Conservation (phyloP, 768 basidiomycete species). For the Coprinopsis sp. region DNA sequence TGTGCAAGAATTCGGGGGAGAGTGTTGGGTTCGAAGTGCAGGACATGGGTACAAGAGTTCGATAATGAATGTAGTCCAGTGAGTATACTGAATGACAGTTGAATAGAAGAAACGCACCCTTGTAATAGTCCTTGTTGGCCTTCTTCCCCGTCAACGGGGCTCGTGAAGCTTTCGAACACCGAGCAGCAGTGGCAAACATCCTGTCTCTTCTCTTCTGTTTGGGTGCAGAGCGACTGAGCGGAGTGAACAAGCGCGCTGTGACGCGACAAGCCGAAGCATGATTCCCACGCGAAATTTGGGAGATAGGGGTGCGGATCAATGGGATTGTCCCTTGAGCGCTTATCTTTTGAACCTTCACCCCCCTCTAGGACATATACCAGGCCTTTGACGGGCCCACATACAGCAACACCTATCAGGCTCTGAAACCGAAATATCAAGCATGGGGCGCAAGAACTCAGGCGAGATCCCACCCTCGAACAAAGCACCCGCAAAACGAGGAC, state of each 20-base stretch:
- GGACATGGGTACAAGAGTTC: too few relatives aligned
- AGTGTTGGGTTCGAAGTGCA: too few relatives aligned
- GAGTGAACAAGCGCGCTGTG: conserved; percentile 9
- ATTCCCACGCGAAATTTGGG: too few relatives aligned
- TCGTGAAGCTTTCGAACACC: conserved; percentile 80
- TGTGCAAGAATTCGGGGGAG: neutral
- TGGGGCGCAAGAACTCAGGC: conserved; percentile 19
- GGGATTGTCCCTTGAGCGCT: too few relatives aligned
- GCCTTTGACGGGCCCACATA: neutral
- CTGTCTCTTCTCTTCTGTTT: too few relatives aligned
- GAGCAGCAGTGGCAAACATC: conserved; percentile 68
- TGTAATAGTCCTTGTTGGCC: conserved; percentile 96
- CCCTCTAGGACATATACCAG: neutral
- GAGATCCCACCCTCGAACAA: neutral
- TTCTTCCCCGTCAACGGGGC: conserved; percentile 78
- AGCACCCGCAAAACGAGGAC: neutral
- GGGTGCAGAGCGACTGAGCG: conserved; percentile 3
- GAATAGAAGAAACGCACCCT: conserved; percentile 51
- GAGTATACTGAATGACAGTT: neutral
- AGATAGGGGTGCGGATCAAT: too few relatives aligned
- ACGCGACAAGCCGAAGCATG: conserved; percentile 3
- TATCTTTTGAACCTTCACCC: too few relatives aligned
- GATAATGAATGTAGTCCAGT: neutral
- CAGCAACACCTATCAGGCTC: neutral
- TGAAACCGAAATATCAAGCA: neutral